Evolutionary conservation across 371 early-diverging fungal species (phyloP).

Genomic region (Thermomucor indicae-seudaticae): DNA sequence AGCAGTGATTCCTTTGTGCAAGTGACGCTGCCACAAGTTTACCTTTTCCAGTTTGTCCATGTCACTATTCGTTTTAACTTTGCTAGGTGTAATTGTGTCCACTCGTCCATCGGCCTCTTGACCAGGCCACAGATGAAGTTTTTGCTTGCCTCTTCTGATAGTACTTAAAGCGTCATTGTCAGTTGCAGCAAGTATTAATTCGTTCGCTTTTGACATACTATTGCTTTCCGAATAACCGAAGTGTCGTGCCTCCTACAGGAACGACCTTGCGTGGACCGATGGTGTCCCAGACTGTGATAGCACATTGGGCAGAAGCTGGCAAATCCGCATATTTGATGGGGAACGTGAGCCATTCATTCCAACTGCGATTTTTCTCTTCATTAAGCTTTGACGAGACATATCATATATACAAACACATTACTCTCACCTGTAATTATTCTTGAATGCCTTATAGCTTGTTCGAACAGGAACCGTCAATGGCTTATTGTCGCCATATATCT

Average conservation of each 20-base stretch:
- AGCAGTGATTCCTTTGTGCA: too few relatives aligned
- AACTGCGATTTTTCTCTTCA: constrained; percentile 35
- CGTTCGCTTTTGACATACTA: constrained; percentile 39
- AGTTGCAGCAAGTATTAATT: neutral
- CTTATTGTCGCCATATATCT: constrained; percentile 76
- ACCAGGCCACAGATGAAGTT: constrained; percentile 67
- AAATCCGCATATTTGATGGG: constrained; percentile 86
- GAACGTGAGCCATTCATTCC: constrained; percentile 91
- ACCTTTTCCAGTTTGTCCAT: constrained; percentile 89
- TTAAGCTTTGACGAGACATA: constrained; percentile 66
- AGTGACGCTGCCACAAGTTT: too few relatives aligned
- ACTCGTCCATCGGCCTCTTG: constrained; percentile 61
- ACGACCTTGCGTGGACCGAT: constrained; percentile 68
- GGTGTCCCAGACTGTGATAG: constrained; percentile 80
- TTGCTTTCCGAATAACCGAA: constrained; percentile 76
- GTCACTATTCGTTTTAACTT: constrained; percentile 51
- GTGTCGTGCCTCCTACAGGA: constrained; percentile 73
- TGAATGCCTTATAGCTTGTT: constrained; percentile 64
- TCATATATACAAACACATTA: neutral
- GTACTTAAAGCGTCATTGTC: constrained; percentile 59
- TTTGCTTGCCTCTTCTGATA: constrained; percentile 79
- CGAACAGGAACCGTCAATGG: constrained; percentile 68
- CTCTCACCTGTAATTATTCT: constrained; percentile 45
- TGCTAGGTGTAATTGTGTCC: constrained; percentile 60
- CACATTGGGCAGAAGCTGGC: constrained; percentile 68